These are phyloP conservation scores for Monotropa hypopitys DNA, from an alignment of 179 eudicot genomes.

Conservation along the genomic window DNA sequence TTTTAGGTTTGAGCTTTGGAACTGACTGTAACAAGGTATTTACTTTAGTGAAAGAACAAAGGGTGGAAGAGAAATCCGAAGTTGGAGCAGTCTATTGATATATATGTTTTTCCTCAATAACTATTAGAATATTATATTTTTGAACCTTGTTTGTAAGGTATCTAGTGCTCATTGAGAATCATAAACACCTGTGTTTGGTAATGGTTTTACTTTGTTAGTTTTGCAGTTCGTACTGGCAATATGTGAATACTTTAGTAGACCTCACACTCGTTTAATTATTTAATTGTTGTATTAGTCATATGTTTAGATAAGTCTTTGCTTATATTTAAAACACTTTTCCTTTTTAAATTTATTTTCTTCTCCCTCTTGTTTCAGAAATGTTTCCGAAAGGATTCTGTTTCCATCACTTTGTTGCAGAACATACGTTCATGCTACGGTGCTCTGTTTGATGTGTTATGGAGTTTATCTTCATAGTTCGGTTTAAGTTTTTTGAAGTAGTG, in stretches of 20 bases:
- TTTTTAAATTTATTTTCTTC: background rate
- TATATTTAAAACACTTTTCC: background rate
- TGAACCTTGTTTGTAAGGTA: background rate
- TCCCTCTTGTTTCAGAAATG: background rate
- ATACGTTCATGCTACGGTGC: background rate
- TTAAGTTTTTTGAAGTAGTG: background rate
- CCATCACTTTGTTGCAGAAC: background rate
- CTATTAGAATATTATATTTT: background rate
- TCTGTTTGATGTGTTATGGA: background rate
- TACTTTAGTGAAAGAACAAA: no score
- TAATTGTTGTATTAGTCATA: background rate
- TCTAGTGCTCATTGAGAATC: background rate
- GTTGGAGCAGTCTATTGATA: no score
- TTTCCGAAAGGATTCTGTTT: background rate
- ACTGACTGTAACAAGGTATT: no score
- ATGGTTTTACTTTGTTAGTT: no score
- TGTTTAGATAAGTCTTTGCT: background rate
- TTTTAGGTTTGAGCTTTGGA: no score
- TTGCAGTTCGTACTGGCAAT: no score
- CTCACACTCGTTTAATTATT: no score
- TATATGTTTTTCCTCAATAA: no score
- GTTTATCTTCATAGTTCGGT: background rate
- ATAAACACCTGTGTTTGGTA: background rate
- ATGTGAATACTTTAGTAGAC: no score
- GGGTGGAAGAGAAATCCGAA: no score